These are phyloP conservation scores for Phaeomoniella chlamydospora DNA, from an alignment of 2,329 filamentous ascomycete species.

Conservation along the genomic window DNA sequence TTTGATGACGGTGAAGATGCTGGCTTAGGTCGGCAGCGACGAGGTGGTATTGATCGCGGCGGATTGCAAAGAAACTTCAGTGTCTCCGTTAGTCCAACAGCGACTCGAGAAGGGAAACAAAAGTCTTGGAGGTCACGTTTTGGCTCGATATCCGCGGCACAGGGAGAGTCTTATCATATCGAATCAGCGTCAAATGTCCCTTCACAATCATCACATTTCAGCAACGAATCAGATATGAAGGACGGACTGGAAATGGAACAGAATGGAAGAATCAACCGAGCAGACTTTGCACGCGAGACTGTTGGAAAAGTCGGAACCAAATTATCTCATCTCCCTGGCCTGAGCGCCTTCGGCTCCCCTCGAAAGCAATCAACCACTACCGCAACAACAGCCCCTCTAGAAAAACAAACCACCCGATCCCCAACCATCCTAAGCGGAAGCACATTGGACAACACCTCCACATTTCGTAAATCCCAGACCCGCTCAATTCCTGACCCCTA, in stretches of 20 bases:
- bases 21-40: background rate
- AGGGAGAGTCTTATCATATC: background rate
- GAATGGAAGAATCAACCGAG: background rate
- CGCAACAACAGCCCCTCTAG: background rate
- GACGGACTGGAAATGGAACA: background rate
- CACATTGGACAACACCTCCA: no score
- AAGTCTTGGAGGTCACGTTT: slow-evolving; percentile 1
- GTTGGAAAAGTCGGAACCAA: slow-evolving; percentile 1
- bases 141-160: background rate
- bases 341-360: background rate
- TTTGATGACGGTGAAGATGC: no score
- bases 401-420: background rate
- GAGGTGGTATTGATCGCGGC: background rate
- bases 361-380: background rate
- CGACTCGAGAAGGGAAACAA: background rate
- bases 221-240: background rate
- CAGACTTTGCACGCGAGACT: background rate
- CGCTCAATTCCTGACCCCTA: background rate
- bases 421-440: background rate
- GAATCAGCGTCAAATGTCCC: background rate
- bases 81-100: background rate
- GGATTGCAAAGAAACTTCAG: background rate
- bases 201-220: background rate
- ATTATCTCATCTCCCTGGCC: background rate
- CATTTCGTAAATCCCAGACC: no score